Evolutionary conservation across 2,329 filamentous ascomycete species (phyloP), one percentile per base, ranked within the genome.

Genomic region (Fusarium sp.): DNA sequence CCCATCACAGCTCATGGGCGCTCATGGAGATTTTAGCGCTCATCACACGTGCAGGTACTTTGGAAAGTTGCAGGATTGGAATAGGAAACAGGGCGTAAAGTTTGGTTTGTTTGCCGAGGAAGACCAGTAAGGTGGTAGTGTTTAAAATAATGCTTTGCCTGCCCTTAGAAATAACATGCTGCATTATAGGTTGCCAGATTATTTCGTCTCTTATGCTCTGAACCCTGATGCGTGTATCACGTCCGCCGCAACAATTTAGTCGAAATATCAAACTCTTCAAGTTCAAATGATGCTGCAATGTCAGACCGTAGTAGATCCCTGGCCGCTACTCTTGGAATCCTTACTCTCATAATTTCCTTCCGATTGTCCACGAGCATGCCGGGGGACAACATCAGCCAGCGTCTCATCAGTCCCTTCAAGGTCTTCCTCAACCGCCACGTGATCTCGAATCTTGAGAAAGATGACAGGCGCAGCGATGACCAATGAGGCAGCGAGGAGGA

Each of bases 381-480:
- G 27, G 2, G 66, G 72, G 7, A 63, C 45, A 4, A 97, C 90
- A 72, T 97, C 92, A 25, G 87, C 88, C 11, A 90, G 75, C 0
- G 91, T 96, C 84, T 96, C 93, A 76, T 97, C 94, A 13, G 91
- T 93, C 78, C 93, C 94, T 76, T 90, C 89, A 49, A 97, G 83
- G 78, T 98, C 94, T 54, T 94, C 89, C 79, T 94, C 92, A 6
- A 97, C 73, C 0, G 86, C 78, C 11, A 93, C 88, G 21, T 90
- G 92, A 73, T 97, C 93, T 76, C 91, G 86, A 77, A 98, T 91
- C 82, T 90, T 92, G 74, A 89, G 82, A 73, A 92, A 88, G 77
- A 98, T 91, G 57, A 97, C 88, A 0, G 94, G 94, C 0, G 91
- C 85, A 2, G 93, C 94, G 62, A 95, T 82, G 23, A 97, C 14